Base-by-base conservation (phyloP, 805 yeast genomes). In the Candida ascalaphidarum region DNA sequence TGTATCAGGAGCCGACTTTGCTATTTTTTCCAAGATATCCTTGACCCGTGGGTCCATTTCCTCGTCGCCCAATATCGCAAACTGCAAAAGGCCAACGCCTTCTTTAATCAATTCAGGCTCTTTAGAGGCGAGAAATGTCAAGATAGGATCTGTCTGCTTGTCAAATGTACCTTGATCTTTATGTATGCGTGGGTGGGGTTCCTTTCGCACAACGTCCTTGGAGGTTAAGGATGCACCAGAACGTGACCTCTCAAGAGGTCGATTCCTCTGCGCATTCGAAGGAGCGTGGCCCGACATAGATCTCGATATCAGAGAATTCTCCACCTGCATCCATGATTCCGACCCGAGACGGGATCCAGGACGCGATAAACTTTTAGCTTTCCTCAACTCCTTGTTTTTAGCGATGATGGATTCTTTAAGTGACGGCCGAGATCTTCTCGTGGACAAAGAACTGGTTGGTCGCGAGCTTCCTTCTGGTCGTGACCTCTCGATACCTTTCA, bases 401-500 rank as follows among this genome's bases (percentile, higher is more conserved):
- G 71, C 65, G 17, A 63, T 52, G 3, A 68, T 67, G 16, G 66
- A 43, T 16, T 68, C 76, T 33, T 58, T 61, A 23, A 71, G 48
- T 1, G 81, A 70, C 3, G 68, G 67, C 26, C 71, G 54, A 4
- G 50, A 26, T 23, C 46, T 59, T 14, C 36, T 45, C 7, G 32
- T 20, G 7, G 35, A 15, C 18, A 38, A 13, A 3, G 28, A 7
- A 8, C 8, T 8, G 8, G 18, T 8, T 6, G 18, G 8, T 7
- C 8, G 18, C 6, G 18, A 17, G 18, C 8, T 8, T 28, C 52
- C 46, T 5, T 36, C 27, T 4, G 83, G 83, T 27, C 62, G 70
- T 1, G 75, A 58, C 42, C 74, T 63, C 32, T 78, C 86, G 11
- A 83, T 52, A 0, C 82, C 83, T 39, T 68, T 77, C 26, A 64